Evolutionary conservation across 2,329 filamentous ascomycete genomes (phyloP), one percentile per base, ranked within the genome.

Genomic region (Penicillium sp.): DNA sequence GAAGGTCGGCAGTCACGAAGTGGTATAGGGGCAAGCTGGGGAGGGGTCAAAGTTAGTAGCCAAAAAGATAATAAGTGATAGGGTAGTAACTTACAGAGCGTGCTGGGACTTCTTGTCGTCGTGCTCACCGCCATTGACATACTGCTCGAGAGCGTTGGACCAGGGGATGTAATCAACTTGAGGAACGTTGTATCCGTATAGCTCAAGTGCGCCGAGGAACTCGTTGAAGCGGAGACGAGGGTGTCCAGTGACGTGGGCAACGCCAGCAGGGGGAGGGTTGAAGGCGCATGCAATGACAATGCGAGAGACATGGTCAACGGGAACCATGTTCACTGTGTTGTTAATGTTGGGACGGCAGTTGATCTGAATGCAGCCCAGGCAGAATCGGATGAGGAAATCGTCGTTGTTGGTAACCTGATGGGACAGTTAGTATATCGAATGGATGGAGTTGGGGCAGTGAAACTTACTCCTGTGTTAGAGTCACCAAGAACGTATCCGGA

Each of bases 261-360:
- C 89, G 55, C 82, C 78, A 3, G 85, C 73, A 3, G 70, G 62
- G 3, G 85, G 79, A 0, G 86, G 86, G 66, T 87, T 82, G 63
- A 95, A 80, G 0, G 85, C 82, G 5, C 87, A 79, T 0, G 92
- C 90, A 16, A 91, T 85, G 24, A 96, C 88, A 7, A 96, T 83
- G n/a, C 84, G 81, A 1, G 88, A 84, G 34, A 97, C 92, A 61
- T 96, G 90, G 58, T 86, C 85, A 24, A 96, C 92, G 0, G 93
- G 92, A 0, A 96, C 89, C 72, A 88, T 85, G 77, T 97, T 97
- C 72, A 97, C 85, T 0, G 90, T 90, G 77, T 96, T 97, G 70
- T 80, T 75, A 62, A 97, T 95, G 61, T 83, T 81, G 1, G 92
- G 93, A 0, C 90, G 82, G 3, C 81, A 80, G 2, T 77, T 77